Conservation (phyloP, 2,329 filamentous ascomycete genomes). For the Penicillium sp. region DNA sequence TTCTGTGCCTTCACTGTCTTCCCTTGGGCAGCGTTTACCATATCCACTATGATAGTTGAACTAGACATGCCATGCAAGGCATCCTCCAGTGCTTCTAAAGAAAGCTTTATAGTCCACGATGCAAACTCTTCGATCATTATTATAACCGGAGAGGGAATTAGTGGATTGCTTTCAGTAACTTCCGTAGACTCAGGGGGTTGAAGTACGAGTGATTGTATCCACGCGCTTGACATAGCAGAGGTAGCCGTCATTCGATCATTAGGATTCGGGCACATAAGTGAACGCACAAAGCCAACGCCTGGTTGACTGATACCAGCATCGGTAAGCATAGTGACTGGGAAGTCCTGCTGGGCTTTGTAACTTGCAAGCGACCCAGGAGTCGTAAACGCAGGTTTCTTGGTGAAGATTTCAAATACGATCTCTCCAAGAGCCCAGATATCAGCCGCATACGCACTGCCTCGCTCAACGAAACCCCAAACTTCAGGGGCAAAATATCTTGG, state of each 20-base stretch:
- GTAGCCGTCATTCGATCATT: not conserved
- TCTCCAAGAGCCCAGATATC: conserved; percentile 10
- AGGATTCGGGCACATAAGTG: not conserved
- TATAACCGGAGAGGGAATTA: not conserved
- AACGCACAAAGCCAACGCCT: not conserved
- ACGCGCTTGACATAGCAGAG: not conserved
- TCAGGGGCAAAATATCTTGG: not conserved
- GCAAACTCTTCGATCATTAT: not conserved
- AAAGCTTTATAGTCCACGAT: not conserved
- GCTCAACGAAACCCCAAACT: not conserved
- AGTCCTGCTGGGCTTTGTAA: not conserved
- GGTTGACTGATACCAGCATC: not conserved
- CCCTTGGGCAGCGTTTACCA: not conserved
- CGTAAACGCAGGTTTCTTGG: not conserved
- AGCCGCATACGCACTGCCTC: not conserved
- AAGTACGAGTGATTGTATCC: not conserved
- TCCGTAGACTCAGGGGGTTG: not conserved
- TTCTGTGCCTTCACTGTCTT: not conserved
- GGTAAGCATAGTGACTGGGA: not conserved
- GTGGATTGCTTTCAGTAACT: not conserved
- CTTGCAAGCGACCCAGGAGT: not conserved
- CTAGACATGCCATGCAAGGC: not conserved
- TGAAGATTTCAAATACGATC: conserved; percentile 1
- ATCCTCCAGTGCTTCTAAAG: not conserved
- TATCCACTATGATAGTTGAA: not conserved